phyloP scores from a whole-genome alignment of 805 yeast genomes.

The Kazachstania africana region DNA sequence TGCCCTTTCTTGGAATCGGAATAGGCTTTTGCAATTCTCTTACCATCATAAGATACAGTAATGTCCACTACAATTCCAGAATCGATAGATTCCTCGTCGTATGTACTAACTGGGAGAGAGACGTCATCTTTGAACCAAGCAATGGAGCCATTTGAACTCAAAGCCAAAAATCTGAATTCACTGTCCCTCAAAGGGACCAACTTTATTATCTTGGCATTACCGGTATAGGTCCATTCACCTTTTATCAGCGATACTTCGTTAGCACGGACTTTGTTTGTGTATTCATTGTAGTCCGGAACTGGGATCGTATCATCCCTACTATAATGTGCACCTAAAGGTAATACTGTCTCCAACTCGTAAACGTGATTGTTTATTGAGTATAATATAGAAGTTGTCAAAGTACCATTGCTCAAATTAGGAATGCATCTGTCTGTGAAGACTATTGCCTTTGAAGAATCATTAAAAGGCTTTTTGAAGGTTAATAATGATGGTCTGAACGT shows the following conservation, averaged over 20 bases:
- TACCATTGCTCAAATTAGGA: slow-evolving; percentile 19
- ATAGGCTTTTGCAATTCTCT: slow-evolving; percentile 13
- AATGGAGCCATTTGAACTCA: slow-evolving; percentile 20
- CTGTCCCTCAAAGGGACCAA: too few species aligned
- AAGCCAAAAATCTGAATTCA: slow-evolving; percentile 23
- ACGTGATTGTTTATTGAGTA: slow-evolving; percentile 21
- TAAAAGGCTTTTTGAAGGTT: slow-evolving; percentile 11
- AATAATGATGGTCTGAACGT: slow-evolving; percentile 28
- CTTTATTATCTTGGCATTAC: too few species aligned
- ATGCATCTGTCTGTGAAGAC: slow-evolving; percentile 16
- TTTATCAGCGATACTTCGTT: too few species aligned
- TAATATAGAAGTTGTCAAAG: slow-evolving; percentile 14
- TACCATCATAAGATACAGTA: slow-evolving; percentile 13
- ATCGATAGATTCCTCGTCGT: too few species aligned
- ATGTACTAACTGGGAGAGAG: slow-evolving; percentile 11
- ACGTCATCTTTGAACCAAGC: slow-evolving; percentile 23
- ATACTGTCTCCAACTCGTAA: slow-evolving; percentile 16
- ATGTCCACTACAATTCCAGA: too few species aligned
- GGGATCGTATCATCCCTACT: too few species aligned
- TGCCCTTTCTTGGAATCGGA: too few species aligned
- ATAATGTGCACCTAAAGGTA: slow-evolving; percentile 20
- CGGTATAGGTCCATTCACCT: too few species aligned
- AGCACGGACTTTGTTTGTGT: too few species aligned
- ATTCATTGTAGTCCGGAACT: slow-evolving; percentile 4
- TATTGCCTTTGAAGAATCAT: slow-evolving; percentile 13